Evolutionary conservation across 768 basidiomycete genomes (phyloP).

Genomic region (Collybia mongolica): DNA sequence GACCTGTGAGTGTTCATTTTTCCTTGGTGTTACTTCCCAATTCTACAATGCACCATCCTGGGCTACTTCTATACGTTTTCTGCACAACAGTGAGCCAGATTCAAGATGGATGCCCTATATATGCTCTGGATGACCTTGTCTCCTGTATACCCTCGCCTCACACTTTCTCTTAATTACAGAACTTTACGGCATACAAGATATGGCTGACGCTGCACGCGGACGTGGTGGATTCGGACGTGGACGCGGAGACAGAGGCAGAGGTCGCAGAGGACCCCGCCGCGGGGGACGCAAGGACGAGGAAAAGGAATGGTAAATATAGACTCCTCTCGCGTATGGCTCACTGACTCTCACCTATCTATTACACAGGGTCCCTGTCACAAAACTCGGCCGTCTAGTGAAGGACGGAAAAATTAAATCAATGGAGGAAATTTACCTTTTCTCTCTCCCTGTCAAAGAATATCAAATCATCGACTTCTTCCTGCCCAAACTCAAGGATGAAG

Average conservation of each 20-base stretch:
- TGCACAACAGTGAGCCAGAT: neutral
- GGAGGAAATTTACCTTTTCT: slow-evolving; percentile 99
- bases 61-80: slow-evolving; percentile 9
- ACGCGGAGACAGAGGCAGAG: slow-evolving; percentile 89
- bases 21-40: slow-evolving; percentile 3
- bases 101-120: slow-evolving; percentile 49
- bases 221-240: slow-evolving; percentile 82
- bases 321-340: neutral
- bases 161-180: slow-evolving; percentile 13
- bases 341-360: slow-evolving; percentile 8
- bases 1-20: slow-evolving; percentile 32
- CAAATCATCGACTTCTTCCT: slow-evolving; percentile 99
- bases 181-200: slow-evolving; percentile 31
- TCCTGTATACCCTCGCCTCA: slow-evolving; percentile 16
- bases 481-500: slow-evolving; percentile 98
- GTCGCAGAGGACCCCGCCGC: slow-evolving; percentile 87
- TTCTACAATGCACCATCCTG: slow-evolving; percentile 4
- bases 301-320: slow-evolving; percentile 88
- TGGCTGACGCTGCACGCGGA: slow-evolving; percentile 81
- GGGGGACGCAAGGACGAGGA: slow-evolving; percentile 99
- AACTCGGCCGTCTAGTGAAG: slow-evolving; percentile 98
- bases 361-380: slow-evolving; percentile 92
- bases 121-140: slow-evolving; percentile 39
- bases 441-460: slow-evolving; percentile 98
- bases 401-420: slow-evolving; percentile 99